Conservation (phyloP, 176 grass and related monocot species). For the Pontederia crassipes region DNA sequence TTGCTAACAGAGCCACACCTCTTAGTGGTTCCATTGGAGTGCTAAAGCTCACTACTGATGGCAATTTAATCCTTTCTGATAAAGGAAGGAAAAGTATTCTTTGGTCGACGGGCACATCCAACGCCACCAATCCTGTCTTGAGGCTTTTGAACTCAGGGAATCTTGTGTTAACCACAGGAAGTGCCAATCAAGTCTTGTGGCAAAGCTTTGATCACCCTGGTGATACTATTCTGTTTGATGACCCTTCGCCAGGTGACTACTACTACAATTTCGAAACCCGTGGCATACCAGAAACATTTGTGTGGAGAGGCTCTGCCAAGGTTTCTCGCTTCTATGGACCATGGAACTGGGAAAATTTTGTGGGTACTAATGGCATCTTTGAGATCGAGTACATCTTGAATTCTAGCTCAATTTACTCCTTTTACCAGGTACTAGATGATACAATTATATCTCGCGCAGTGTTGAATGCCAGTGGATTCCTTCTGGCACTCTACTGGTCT, state of each 20-base stretch:
- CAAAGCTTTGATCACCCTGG: too few relatives aligned
- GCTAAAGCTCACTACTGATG: too few relatives aligned
- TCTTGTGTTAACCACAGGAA: too few relatives aligned
- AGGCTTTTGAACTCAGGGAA: too few relatives aligned
- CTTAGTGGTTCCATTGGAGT: too few relatives aligned
- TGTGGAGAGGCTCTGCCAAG: not conserved
- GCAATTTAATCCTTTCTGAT: too few relatives aligned
- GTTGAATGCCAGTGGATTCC: not conserved
- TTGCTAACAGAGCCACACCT: too few relatives aligned
- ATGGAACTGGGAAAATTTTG: not conserved
- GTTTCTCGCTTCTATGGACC: not conserved
- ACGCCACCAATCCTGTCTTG: too few relatives aligned
- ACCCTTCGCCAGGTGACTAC: slow-evolving; percentile 2
- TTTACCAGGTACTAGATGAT: too few relatives aligned
- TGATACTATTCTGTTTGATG: not conserved
- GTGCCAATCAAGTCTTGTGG: too few relatives aligned
- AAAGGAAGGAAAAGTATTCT: too few relatives aligned
- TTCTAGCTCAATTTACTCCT: not conserved
- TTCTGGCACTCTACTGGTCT: not conserved
- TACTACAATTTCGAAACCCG: not conserved
- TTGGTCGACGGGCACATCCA: too few relatives aligned
- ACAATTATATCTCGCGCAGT: not conserved
- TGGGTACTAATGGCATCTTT: not conserved
- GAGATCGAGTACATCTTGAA: not conserved
- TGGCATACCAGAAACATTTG: not conserved